Evolutionary conservation across 352 stramenopile genomes (phyloP), one percentile per base, ranked within the genome.

Genomic region (Globisporangium echinulatum): DNA sequence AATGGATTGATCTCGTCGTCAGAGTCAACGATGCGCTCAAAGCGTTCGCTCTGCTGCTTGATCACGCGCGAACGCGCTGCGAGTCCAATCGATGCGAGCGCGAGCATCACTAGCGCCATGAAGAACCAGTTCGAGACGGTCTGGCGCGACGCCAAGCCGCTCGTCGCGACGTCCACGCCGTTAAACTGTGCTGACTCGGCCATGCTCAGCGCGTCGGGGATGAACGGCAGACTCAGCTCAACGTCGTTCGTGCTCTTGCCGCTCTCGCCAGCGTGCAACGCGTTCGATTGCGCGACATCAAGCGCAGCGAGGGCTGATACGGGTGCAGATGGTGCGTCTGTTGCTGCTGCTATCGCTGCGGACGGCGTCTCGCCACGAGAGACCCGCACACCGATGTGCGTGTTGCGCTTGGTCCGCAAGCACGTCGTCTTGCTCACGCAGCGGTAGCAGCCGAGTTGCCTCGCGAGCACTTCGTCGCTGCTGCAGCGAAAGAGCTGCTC

Each of bases 1-100:
- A 92, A 92, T 19, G 79, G 80, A 59, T 92, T 92, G 64, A 92
- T 86, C 61, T 90, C 71, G n/a, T 89, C 77, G n/a, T 71, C 70
- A 0, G 62, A 56, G 50, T 74, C 71, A 8, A 79, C 57, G 14
- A 88, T 49, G 5, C 59, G 64, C 52, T 86, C 50, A 50, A 87
- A 85, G 17, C 39, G 63, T 49, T 48, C 42, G 5, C 42, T 49
- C 1, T 13, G 55, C n/a, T 38, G 46, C 49, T 58, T 46, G 36
- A 43, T 0, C 52, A 52, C 25, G 15, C 58, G 67, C 17, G 55
- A 54, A 38, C 69, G 72, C 37, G 81, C 38, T 3, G 73, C 76
- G 5, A 86, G 38, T 2, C 69, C 70, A 2, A 86, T 52, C 0
- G 74, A 79, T 14, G 78, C 58, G 33, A 85, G 10, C 15, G 71